phyloP scores from a whole-genome alignment of 2,329 filamentous ascomycete genomes.

The Epichloe sp. region DNA sequence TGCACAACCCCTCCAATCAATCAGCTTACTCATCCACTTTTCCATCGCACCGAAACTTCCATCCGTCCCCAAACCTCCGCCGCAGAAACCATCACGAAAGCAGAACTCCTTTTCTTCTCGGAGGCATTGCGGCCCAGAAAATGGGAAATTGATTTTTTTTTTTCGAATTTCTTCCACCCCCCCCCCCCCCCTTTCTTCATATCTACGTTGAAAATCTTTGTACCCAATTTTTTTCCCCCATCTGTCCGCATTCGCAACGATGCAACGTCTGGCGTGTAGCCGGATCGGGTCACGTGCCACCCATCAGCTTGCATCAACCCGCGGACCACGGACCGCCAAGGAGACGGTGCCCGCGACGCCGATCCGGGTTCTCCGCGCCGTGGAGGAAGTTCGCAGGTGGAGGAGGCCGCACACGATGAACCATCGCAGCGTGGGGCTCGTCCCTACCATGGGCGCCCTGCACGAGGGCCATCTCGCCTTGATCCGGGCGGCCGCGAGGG shows the following conservation, averaged over 20 bases:
- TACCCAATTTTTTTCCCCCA: too few species aligned
- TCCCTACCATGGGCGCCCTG: slow-evolving; percentile 97
- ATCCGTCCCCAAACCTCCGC: slow-evolving; percentile 32
- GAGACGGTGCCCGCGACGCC: slow-evolving; percentile 41
- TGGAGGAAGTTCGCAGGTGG: slow-evolving; percentile 56
- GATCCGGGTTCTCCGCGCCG: slow-evolving; percentile 64
- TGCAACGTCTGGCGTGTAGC: slow-evolving; percentile 1
- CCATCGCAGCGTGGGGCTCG: slow-evolving; percentile 66
- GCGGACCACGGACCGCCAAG: slow-evolving; percentile 11
- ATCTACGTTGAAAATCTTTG: too few species aligned
- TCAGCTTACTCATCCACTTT: slow-evolving; percentile 5
- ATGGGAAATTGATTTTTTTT: not conserved
- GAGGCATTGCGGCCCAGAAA: not conserved
- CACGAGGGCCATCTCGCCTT: slow-evolving; percentile 82
- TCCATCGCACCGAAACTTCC: not conserved
- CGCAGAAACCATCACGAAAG: slow-evolving; percentile 32
- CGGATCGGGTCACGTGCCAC: not conserved
- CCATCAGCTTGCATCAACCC: slow-evolving; percentile 7
- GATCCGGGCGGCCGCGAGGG: slow-evolving; percentile 67
- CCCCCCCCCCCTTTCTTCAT: not conserved
- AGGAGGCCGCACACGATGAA: slow-evolving; percentile 52
- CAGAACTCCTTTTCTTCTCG: not conserved
- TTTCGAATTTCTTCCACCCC: too few species aligned
- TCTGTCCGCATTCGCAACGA: not conserved
- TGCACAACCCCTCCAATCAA: not conserved